Base-by-base conservation (phyloP, 441 rosid species). In the Gossypium trilobum region DNA sequence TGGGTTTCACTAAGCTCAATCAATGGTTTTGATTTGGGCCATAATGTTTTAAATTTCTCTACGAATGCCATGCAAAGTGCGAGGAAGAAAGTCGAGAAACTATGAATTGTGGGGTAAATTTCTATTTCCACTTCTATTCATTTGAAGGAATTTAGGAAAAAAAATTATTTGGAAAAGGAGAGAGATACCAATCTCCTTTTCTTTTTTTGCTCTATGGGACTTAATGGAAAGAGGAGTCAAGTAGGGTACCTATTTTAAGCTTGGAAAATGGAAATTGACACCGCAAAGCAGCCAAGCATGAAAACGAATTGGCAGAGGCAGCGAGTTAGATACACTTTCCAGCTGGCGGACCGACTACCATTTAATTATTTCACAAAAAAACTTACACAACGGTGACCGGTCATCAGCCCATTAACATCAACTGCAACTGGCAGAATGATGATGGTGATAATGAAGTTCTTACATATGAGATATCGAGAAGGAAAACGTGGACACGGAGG, bases 371-470 rank as follows among this genome's bases (percentile, higher is more conserved):
- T 31, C 36, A 46, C n/a, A 46, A 46, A n/a, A 58, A 59, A n/a
- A 0, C 9, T 31, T 29, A 6, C 11, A 14, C 20, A 6, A 31
- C 9, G 5, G 1, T 7, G 44, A 61, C 4, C 39, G 33, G 14
- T 62, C 67, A 13, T 65, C 5, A 13, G 33, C 55, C 70, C 70
- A 65, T 44, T 22, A 22, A 22, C 55, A 65, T 44, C 33, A 65
- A 3, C 70, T 42, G 70, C 70, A 2, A 65, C 36, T 13, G 36
- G 19, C 33, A 44, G 39, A 33, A 5, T 2, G 23, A 33, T 42
- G 17, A 11, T 10, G 29, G 9, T 54, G 25, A 54, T 54, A 19
- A 44, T 17, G 10, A 42, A 20, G 69, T 39, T 19, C n/a, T 64
- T 20, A 31, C 4, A 20, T 20, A 20, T 11, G 8, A 46, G 69